These are phyloP conservation scores for Mucor sp. DNA, from an alignment of 371 early-diverging fungal species.

Conservation along the genomic window DNA sequence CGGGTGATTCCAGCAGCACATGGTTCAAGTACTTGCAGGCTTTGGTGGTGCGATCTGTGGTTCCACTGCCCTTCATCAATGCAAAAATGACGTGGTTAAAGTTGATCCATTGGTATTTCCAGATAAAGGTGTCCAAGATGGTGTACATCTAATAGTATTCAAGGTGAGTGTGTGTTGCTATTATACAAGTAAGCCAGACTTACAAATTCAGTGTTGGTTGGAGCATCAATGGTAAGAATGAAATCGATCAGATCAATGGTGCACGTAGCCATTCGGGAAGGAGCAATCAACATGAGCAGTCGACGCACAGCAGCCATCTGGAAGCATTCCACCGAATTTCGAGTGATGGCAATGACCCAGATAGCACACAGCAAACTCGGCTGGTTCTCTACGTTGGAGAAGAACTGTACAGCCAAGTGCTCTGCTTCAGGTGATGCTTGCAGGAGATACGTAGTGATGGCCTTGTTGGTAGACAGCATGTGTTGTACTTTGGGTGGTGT, in stretches of 20 bases:
- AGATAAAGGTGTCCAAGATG: slow-evolving; percentile 69
- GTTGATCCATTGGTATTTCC: slow-evolving; percentile 70
- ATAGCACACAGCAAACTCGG: slow-evolving; percentile 67
- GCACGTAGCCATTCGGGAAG: slow-evolving; percentile 69
- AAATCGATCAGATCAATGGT: slow-evolving; percentile 70
- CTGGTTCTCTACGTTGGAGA: slow-evolving; percentile 62
- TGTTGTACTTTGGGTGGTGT: slow-evolving; percentile 39
- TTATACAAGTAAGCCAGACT: slow-evolving; percentile 6
- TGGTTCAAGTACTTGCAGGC: slow-evolving; percentile 58
- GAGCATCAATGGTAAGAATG: slow-evolving; percentile 52
- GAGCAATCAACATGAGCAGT: slow-evolving; percentile 66
- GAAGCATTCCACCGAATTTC: slow-evolving; percentile 37
- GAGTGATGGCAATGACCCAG: slow-evolving; percentile 60
- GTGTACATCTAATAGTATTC: slow-evolving; percentile 33
- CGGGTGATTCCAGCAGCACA: slow-evolving; percentile 64
- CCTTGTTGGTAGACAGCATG: slow-evolving; percentile 33
- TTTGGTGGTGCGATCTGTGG: slow-evolving; percentile 41
- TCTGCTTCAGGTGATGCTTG: slow-evolving; percentile 46
- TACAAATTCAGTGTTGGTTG: slow-evolving; percentile 37
- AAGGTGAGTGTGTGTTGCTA: too few relatives aligned
- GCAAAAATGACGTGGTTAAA: slow-evolving; percentile 78
- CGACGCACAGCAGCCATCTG: slow-evolving; percentile 63
- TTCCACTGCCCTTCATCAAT: slow-evolving; percentile 65
- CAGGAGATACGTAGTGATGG: slow-evolving; percentile 30
- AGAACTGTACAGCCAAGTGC: slow-evolving; percentile 43